These are phyloP conservation scores for Magnusiomyces suaveolens DNA, from an alignment of 1,139 yeast genomes.

Conservation along the genomic window DNA sequence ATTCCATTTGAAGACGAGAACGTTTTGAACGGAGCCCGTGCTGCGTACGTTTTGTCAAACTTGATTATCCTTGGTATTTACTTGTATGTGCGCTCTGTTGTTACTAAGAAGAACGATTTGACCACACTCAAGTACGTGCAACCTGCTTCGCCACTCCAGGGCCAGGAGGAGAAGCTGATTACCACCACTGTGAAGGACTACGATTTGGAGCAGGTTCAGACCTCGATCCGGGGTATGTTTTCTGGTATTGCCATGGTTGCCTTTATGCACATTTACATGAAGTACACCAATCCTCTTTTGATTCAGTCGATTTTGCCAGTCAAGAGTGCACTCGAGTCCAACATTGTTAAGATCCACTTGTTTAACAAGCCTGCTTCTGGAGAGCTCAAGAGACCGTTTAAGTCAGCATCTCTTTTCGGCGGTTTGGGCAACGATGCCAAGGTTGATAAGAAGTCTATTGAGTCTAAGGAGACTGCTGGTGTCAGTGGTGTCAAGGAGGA, in stretches of 20 bases:
- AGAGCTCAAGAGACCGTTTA: slow-evolving; percentile 95
- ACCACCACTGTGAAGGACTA: slow-evolving; percentile 92
- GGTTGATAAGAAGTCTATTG: slow-evolving; percentile 61
- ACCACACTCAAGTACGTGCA: slow-evolving; percentile 87
- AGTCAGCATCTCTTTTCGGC: slow-evolving; percentile 73
- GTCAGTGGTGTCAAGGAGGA: slow-evolving; percentile 75
- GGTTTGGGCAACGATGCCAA: slow-evolving; percentile 54
- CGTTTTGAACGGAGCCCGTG: slow-evolving; percentile 67
- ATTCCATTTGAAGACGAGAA: slow-evolving; percentile 83
- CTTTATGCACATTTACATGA: slow-evolving; percentile 96
- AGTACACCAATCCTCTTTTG: slow-evolving; percentile 92
- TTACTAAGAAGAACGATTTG: slow-evolving; percentile 72
- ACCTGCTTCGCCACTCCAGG: slow-evolving; percentile 78
- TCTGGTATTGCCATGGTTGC: slow-evolving; percentile 96
- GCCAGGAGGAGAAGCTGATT: slow-evolving; percentile 59
- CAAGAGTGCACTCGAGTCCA: slow-evolving; percentile 82
- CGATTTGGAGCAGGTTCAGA: slow-evolving; percentile 76
- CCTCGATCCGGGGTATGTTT: slow-evolving; percentile 70
- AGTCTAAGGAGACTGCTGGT: slow-evolving; percentile 77
- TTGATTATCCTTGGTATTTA: slow-evolving; percentile 56
- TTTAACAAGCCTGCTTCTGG: slow-evolving; percentile 80
- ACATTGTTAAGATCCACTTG: slow-evolving; percentile 84
- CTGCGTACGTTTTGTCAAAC: slow-evolving; percentile 60
- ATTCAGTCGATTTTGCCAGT: slow-evolving; percentile 90
- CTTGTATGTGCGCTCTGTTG: slow-evolving; percentile 50